phyloP scores from a whole-genome alignment of 148 eudicot species.

The Drosera capensis region DNA sequence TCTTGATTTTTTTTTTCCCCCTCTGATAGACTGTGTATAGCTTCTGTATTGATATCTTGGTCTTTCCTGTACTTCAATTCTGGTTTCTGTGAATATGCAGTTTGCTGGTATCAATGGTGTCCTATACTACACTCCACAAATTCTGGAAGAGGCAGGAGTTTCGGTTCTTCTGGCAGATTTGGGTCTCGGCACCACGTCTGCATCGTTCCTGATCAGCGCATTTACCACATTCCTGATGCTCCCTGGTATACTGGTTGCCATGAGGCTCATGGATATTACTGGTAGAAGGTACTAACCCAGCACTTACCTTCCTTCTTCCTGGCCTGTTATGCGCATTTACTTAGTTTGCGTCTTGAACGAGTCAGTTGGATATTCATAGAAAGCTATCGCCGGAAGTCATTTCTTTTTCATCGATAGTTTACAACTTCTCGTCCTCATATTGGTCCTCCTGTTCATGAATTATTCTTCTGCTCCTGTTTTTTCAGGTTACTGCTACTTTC shows the following conservation, averaged over 20 bases:
- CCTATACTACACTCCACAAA: conserved; percentile 69
- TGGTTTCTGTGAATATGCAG: conserved; percentile 20
- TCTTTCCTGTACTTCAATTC: no score
- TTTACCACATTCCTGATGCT: conserved; percentile 64
- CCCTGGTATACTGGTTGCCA: conserved; percentile 58
- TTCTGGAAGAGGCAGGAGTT: conserved; percentile 67
- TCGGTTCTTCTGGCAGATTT: conserved; percentile 43
- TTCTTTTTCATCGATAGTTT: no score
- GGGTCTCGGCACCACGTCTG: conserved; percentile 46
- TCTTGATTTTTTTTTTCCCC: background rate
- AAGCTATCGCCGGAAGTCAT: no score
- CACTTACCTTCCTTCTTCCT: background rate
- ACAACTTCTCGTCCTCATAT: no score
- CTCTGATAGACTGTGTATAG: background rate
- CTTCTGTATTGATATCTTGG: no score
- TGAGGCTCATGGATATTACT: conserved; percentile 67
- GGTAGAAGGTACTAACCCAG: conserved; percentile 44
- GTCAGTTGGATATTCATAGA: no score
- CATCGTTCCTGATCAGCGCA: conserved; percentile 67
- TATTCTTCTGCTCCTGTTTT: background rate
- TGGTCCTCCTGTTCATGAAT: no score
- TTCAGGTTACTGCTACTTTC: conserved; percentile 59
- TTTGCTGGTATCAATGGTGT: conserved; percentile 72
- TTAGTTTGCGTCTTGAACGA: background rate
- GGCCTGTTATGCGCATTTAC: background rate